These are phyloP conservation scores for Zasmidium citrigriseum DNA, from an alignment of 2,329 filamentous ascomycete genomes.

Conservation along the genomic window DNA sequence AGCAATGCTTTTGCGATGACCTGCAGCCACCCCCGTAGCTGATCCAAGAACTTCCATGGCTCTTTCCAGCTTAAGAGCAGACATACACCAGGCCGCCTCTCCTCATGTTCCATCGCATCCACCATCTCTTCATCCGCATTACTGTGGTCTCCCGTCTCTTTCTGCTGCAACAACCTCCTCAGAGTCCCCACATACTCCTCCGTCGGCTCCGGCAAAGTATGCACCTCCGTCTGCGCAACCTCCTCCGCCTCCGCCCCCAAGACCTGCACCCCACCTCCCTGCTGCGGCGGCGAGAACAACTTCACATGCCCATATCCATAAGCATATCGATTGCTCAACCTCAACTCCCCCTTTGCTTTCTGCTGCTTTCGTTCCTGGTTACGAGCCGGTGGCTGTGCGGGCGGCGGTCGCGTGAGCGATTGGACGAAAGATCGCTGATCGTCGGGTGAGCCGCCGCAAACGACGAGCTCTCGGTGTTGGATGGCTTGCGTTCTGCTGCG, in stretches of 20 bases:
- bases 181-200: conserved; percentile 31
- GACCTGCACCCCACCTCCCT: conserved; percentile 25
- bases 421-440: conserved; percentile 33
- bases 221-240: conserved; percentile 32
- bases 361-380: conserved; percentile 26
- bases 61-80: conserved; percentile 95
- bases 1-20: conserved; percentile 74
- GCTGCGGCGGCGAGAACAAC: conserved; percentile 32
- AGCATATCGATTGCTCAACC: conserved; percentile 35
- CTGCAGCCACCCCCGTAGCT: conserved; percentile 86
- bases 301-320: conserved; percentile 38
- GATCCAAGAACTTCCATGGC: conserved; percentile 88
- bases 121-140: conserved; percentile 1
- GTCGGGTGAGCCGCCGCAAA: conserved; percentile 35
- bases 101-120: not conserved
- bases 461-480: conserved; percentile 31
- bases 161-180: conserved; percentile 28
- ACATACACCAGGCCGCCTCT: conserved; percentile 55
- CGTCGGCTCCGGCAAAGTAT: conserved; percentile 34
- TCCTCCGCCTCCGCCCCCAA: conserved; percentile 35
- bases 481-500: conserved; percentile 33
- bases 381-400: conserved; percentile 24
- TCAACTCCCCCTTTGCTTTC: conserved; percentile 30
- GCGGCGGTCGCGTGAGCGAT: conserved; percentile 31
- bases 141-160: conserved; percentile 9